Evolutionary conservation across 83 land plant genomes (phyloP), one percentile per base, ranked within the genome.

Genomic region (Picea abies): DNA sequence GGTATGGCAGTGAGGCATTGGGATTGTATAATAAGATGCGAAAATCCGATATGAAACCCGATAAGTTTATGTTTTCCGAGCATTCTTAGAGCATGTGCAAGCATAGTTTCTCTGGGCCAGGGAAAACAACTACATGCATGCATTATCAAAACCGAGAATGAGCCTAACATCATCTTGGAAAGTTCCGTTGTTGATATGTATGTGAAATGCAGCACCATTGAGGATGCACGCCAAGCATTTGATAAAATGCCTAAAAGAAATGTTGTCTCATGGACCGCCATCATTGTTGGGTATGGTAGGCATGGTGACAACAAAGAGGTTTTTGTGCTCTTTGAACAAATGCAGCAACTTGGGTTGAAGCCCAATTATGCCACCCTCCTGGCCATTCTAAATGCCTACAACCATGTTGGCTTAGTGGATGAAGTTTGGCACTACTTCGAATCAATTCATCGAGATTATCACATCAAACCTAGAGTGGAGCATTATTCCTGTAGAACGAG

Each of bases 1-100:
- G 69, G 68, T 11, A 80, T 16, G 72, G 83, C 60, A 76, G 84
- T 10, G 37, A 69, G 62, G 92, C 91, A 1, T 52, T 83, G 65
- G 16, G 16, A 19, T 5, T 72, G 25, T 89, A 88, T 77, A 41
- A 32, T 20, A 44, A 63, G 29, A 70, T 88, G 66, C n/a, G 80
- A 6, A 47, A 20, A 73, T 85, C 83, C 78, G 78, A 41, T 1
- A 14, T 70, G 75, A 70, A 70, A n/a, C 75, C 75, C 9, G 20
- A 35, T 37, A 26, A 19, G 39, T 17, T 70, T 39, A 70, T 47
- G 14, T 35, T 70, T 20, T n/a, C 39, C 75, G 39, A 37, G 39
- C 39, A 17, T 70, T 70, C 75, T 70, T 9, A 39, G 3, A 35
- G 47, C 47, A 37, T 70, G 75, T 70, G 75, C 75, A 35, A 19